A percentile compares a stretch with the other conserved stretches of the same genome.
These are phyloP conservation scores for Melanomma pulvis-pyrius DNA, from an alignment of 495 filamentous ascomycete species.

Conservation along the genomic window DNA sequence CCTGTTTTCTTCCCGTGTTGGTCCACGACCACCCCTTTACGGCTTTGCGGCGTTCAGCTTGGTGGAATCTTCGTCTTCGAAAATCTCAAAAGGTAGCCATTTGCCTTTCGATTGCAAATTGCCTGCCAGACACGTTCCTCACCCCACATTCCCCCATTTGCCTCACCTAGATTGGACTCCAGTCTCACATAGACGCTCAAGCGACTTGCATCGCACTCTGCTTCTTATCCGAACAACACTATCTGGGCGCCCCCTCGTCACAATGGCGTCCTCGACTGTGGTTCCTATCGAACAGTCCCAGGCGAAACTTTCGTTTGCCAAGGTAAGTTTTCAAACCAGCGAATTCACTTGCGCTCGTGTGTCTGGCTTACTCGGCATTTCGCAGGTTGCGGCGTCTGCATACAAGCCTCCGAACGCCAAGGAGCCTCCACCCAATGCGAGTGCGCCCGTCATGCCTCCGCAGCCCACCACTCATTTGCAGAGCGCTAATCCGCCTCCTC, in stretches of 20 bases:
- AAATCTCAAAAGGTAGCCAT: not conserved
- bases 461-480: conserved; percentile 12
- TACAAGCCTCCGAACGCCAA: conserved; percentile 32
- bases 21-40: conserved; percentile 5
- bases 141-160: not conserved
- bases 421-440: conserved; percentile 12
- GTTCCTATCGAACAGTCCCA: conserved; percentile 23
- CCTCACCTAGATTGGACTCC: not conserved
- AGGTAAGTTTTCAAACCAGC: conserved; percentile 49
- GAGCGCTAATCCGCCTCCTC: not conserved
- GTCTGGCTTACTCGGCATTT: conserved; percentile 19
- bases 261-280: conserved; percentile 36
- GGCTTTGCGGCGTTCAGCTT: conserved; percentile 26
- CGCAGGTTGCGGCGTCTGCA: conserved; percentile 57
- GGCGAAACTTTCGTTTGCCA: conserved; percentile 54
- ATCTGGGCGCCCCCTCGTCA: conserved; percentile 17
- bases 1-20: conserved; percentile 35
- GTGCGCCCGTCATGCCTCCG: conserved; percentile 6
- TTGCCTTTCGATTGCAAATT: not conserved
- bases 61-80: conserved; percentile 2
- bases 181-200: conserved; percentile 5
- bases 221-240: conserved; percentile 24
- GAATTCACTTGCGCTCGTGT: not conserved
- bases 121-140: not conserved
- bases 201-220: conserved; percentile 10